Evolutionary conservation across 192 early-diverging fungal species (phyloP).

Genomic region (Coemansia sp.): DNA sequence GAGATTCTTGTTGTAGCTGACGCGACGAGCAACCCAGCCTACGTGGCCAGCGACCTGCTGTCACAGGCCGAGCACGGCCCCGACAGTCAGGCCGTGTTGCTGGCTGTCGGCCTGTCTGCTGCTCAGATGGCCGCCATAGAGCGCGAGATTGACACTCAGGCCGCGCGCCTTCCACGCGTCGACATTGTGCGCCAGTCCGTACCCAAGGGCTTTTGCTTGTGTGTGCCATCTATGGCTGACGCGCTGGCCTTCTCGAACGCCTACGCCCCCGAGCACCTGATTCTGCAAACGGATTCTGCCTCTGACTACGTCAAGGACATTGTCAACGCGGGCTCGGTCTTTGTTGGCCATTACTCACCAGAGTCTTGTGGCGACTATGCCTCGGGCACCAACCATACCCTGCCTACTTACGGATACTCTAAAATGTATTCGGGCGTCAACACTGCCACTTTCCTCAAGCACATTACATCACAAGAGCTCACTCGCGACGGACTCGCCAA

Average conservation of each 20-base stretch:
- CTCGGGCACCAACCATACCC: slow-evolving; percentile 98
- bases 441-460: slow-evolving; percentile 94
- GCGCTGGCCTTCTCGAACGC: slow-evolving; percentile 92
- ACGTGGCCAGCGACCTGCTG: slow-evolving; percentile 93
- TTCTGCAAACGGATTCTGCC: slow-evolving; percentile 85
- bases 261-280: slow-evolving; percentile 98
- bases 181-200: slow-evolving; percentile 88
- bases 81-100: slow-evolving; percentile 95
- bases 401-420: slow-evolving; percentile 98
- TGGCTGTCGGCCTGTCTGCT: slow-evolving; percentile 74
- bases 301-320: slow-evolving; percentile 63
- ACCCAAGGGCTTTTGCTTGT: slow-evolving; percentile 79
- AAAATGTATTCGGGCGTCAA: slow-evolving; percentile 98
- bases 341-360: slow-evolving; percentile 94
- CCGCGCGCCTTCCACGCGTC: slow-evolving; percentile 76
- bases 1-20: slow-evolving; percentile 98
- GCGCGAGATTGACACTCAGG: slow-evolving; percentile 79
- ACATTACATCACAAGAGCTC: slow-evolving; percentile 92
- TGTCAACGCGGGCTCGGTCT: slow-evolving; percentile 92
- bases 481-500: slow-evolving; percentile 83
- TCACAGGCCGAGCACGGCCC: slow-evolving; percentile 97
- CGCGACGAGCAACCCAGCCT: slow-evolving; percentile 74
- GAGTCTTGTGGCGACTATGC: slow-evolving; percentile 99
- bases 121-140: slow-evolving; percentile 74
- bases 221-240: slow-evolving; percentile 66